Base-by-base conservation (phyloP, 352 stramenopile species). In the Phytophthora fragariae region DNA sequence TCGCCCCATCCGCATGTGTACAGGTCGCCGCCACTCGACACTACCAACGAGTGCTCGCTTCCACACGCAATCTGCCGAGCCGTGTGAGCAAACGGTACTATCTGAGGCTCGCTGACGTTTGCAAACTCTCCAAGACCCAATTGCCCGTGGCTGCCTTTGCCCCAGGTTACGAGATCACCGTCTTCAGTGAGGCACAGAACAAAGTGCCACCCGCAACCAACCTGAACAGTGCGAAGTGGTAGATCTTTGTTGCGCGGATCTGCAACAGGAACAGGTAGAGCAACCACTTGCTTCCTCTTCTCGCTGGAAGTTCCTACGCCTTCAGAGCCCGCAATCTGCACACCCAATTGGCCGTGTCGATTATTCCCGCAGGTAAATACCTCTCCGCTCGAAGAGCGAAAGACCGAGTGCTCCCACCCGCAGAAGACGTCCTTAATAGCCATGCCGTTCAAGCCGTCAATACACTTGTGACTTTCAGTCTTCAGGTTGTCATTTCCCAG, bases 1-100 rank as follows among this genome's bases (percentile, higher is more conserved):
- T 96, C 89, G 44, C 86, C 86, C 89, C 89, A 96, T 3, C 89
- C 89, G 60, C 88, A 93, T 2, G 88, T 90, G 61, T 89, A 95
- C 6, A 96, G 60, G n/a, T 85, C 73, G 14, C 88, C 86, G 33
- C 37, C 58, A 10, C 66, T 57, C 12, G 81, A 91, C 39, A 86
- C 70, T 0, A 93, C 81, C 57, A 96, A 78, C 1, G 80, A 64
- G 64, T 96, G 88, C 50, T 96, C 89, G 17, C 88, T 95, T 1
- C 89, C 89, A 63, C 89, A 93, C 2, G 89, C 85, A 56, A 95
- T 82, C 8, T 86, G 68, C 7, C 53, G 33, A 35, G 91, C 62
- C 0, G 21, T 15, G 12, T 72, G 24, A n/a, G 54, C 55, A 54
- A 92, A 91, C 11, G 35, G n/a, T 19, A 81, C 62, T n/a, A 50